Evolutionary conservation across 1,139 yeast genomes (phyloP), one percentile per base, ranked within the genome.

Genomic region (Schwanniomyces etchellsii): DNA sequence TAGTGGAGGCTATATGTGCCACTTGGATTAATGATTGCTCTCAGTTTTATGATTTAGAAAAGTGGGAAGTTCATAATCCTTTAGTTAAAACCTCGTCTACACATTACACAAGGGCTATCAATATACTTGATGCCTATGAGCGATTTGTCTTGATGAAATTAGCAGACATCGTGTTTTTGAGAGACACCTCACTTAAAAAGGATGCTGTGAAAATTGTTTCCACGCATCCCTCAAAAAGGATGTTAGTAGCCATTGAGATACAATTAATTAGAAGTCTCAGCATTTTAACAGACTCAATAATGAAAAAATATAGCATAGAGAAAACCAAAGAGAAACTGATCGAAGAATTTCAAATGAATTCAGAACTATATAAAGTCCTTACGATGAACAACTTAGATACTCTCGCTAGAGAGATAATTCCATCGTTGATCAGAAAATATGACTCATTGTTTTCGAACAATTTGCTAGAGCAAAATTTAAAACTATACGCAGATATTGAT

Each of bases 1-100:
- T 65, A 3, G 42, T 66, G 32, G 73, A 67, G 42, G 72, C 70
- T 1, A 42, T 60, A 2, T 66, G 73, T 42, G 54, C 73, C 4
- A 65, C 63, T 1, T 67, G 73, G 73, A 64, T 66, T 2, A 67
- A 67, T 40, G 74, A 67, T 40, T 66, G 72, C 40, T 50, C 68
- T 2, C 74, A 67, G 39, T 61, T 67, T 28, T 65, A 60, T 43
- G 71, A 64, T 32, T 47, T 67, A 20, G 73, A 67, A 35, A 55
- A 50, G 29, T 66, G 73, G 72, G 65, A 58, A 30, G 48, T 57
- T 12, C 41, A 42, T 9, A 32, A 33, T 13, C 34, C 20, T 4
- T 38, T 29, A 2, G 35, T 28, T 10, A 35, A 37, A 10, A 45
- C 39, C 3, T 33, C 31, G 3, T 41, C 32, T 5, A 54, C 60